Evolutionary conservation across 768 basidiomycete genomes (phyloP).

Genomic region (Vishniacozyma victoriae): DNA sequence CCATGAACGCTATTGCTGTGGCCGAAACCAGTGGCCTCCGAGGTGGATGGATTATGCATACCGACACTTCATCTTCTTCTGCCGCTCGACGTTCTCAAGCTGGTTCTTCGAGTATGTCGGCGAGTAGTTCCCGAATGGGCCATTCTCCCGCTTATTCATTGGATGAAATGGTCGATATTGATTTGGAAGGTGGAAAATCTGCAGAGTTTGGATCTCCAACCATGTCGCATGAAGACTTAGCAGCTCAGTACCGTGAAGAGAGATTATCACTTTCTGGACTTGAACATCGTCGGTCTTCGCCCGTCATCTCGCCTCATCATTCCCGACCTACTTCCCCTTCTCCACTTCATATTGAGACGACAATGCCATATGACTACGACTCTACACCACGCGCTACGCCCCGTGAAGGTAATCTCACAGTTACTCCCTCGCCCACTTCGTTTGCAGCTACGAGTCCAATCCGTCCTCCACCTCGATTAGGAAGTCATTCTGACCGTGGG

Average conservation of each 20-base stretch:
- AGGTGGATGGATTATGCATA: conserved; percentile 48
- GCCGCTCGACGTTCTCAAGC: conserved; percentile 7
- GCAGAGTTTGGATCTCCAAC: conserved; percentile 36
- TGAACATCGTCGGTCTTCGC: conserved; percentile 25
- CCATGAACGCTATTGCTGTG: conserved; percentile 42
- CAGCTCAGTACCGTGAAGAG: conserved; percentile 24
- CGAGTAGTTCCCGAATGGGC: background rate
- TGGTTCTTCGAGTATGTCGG: background rate
- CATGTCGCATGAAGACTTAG: conserved; percentile 22
- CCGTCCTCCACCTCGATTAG: conserved; percentile 20
- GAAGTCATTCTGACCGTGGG: background rate
- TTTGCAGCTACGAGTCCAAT: conserved; percentile 21
- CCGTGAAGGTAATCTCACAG: background rate
- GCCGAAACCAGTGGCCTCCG: conserved; percentile 43
- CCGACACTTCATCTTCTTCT: conserved; percentile 21
- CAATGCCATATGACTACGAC: conserved; percentile 8
- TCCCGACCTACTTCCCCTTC: conserved; percentile 10
- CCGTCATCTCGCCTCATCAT: background rate
- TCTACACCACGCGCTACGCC: conserved; percentile 7
- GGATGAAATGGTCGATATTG: conserved; percentile 47
- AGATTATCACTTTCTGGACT: conserved; percentile 23
- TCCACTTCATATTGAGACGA: conserved; percentile 21
- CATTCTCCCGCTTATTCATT: background rate
- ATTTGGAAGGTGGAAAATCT: conserved; percentile 44
- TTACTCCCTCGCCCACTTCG: conserved; percentile 17